phyloP scores from a whole-genome alignment of 1,139 yeast species.

The Arxiozyma slooffiae region DNA sequence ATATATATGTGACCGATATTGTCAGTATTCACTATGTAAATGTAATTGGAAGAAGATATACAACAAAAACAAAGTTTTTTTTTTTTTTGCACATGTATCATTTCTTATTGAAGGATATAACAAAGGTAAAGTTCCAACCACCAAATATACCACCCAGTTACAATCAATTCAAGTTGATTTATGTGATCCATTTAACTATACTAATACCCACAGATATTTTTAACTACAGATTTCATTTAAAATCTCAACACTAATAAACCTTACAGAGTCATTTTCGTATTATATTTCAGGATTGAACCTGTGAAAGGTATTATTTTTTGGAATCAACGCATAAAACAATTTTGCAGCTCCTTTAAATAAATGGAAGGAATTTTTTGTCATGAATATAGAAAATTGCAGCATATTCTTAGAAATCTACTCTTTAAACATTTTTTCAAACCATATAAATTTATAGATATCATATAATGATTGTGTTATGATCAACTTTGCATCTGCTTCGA shows the following conservation, averaged over 20 bases:
- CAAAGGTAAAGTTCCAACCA: too few relatives aligned
- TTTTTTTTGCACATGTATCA: too few relatives aligned
- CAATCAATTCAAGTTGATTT: too few relatives aligned
- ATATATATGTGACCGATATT: constrained; percentile 23
- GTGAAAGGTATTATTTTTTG: constrained; percentile 43
- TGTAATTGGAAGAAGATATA: too few relatives aligned
- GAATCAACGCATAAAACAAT: constrained; percentile 82
- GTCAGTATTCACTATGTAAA: too few relatives aligned
- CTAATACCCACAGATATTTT: too few relatives aligned
- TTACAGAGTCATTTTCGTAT: constrained; percentile 76
- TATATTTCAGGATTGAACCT: constrained; percentile 48
- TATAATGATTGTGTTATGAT: constrained; percentile 81
- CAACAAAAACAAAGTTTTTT: too few relatives aligned
- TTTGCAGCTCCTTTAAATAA: constrained; percentile 83
- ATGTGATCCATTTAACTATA: constrained; percentile 95
- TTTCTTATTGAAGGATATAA: too few relatives aligned
- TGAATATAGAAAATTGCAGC: constrained; percentile 78
- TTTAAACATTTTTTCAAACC: constrained; percentile 38
- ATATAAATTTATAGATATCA: constrained; percentile 48
- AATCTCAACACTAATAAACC: constrained; percentile 70
- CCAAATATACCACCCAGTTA: too few relatives aligned
- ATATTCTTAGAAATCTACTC: constrained; percentile 37
- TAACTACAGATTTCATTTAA: constrained; percentile 55
- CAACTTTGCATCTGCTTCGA: constrained; percentile 91
- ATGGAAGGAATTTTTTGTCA: constrained; percentile 90